Evolutionary conservation across 176 grass and related monocot genomes (phyloP), one percentile per base, ranked within the genome.

Genomic region (Poa annua): DNA sequence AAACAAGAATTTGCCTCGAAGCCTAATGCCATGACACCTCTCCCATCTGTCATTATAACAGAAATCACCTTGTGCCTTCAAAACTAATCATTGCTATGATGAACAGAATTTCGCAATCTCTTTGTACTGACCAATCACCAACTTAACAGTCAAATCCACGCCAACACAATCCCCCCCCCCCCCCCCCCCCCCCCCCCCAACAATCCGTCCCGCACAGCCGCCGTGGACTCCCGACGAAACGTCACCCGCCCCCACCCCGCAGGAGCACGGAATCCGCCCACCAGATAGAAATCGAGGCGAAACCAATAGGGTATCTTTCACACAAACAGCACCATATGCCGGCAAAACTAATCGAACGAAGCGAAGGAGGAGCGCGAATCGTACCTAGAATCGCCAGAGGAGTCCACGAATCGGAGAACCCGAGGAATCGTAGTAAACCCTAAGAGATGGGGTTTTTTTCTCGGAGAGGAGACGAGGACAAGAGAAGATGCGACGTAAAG

Each of bases 321-420:
- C 61, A 19, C 32, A 34, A 14, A 21, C 48, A 38, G 33, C 33
- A 55, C 48, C 48, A 12, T 53, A 13, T 75, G 29, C 17, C 4
- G 33, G 22, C 48, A 68, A n/a, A 36, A 80, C 20, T 25, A 69
- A 81, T 69, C n/a, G 32, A 54, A 55, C 15, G 32, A 52, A 15
- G 17, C 13, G 13, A 20, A 26, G 13, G 19, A 80, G 12, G 63
- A 17, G n/a, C 35, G 8, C 13, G 32, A n/a, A 38, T 55, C 79
- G 33, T 69, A 81, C 79, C 79, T 70, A 3, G 48, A 69, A 52
- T 68, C 33, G 48, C 35, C 47, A 32, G 60, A n/a, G 25, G 42
- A 29, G 5, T 47, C 41, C 17, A 4, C 42, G 11, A 48, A 66
- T 66, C 61, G 44, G 15, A 19, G 16, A 36, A 38, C 19, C 47